Conservation (phyloP, 2,329 filamentous ascomycete species). For the Magnaporthiopsis rhizophila region DNA sequence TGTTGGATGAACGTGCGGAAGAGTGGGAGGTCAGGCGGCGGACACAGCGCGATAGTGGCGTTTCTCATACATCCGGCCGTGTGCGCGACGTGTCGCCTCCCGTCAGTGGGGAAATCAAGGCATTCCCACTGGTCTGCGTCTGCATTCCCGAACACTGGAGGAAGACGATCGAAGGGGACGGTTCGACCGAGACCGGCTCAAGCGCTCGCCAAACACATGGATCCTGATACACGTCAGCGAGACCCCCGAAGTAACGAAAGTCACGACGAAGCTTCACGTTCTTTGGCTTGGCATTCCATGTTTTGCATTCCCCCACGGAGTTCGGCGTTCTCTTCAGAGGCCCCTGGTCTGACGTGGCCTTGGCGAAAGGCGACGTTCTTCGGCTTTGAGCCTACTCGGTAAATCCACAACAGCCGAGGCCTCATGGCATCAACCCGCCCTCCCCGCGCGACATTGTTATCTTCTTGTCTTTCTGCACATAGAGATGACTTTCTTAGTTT, state of each 20-base stretch:
- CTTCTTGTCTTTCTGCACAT: slow-evolving; percentile 18
- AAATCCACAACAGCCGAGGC: slow-evolving; percentile 4
- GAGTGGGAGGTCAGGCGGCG: slow-evolving; percentile 76
- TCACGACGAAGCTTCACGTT: slow-evolving; percentile 20
- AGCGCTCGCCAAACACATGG: slow-evolving; percentile 26
- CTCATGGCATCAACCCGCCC: slow-evolving; percentile 2
- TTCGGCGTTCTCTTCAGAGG: slow-evolving; percentile 15
- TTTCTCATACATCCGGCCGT: slow-evolving; percentile 69
- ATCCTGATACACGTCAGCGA: slow-evolving; percentile 15
- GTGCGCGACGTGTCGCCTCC: slow-evolving; percentile 53
- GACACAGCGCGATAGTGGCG: slow-evolving; percentile 82
- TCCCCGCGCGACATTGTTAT: slow-evolving; percentile 9
- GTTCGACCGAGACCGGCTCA: slow-evolving; percentile 56
- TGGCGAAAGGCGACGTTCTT: neutral
- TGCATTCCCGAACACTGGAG: slow-evolving; percentile 94
- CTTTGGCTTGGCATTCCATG: slow-evolving; percentile 17
- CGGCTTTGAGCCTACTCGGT: neutral
- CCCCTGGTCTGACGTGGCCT: neutral
- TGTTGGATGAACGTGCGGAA: slow-evolving; percentile 74
- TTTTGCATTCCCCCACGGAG: slow-evolving; percentile 20
- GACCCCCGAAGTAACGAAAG: slow-evolving; percentile 18
- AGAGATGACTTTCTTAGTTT: slow-evolving; percentile 17
- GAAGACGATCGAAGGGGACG: slow-evolving; percentile 90
- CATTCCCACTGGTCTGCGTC: slow-evolving; percentile 93
- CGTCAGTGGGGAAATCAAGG: slow-evolving; percentile 80